Evolutionary conservation across 2,329 filamentous ascomycete species (phyloP).

Genomic region (Aureobasidium zeae): DNA sequence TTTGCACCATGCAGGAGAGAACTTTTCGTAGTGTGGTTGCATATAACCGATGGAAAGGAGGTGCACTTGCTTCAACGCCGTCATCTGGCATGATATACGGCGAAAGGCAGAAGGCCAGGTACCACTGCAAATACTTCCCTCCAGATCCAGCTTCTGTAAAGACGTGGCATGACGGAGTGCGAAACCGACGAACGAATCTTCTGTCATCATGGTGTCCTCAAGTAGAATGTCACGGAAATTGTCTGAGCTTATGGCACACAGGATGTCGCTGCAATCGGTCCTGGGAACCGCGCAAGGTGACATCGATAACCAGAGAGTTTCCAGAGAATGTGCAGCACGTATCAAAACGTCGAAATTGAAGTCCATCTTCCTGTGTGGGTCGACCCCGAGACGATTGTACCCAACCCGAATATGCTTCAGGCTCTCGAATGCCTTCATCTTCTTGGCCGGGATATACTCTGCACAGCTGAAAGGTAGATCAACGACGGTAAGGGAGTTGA

Average conservation of each 20-base stretch:
- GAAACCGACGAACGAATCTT: neutral
- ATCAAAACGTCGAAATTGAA: neutral
- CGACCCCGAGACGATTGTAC: neutral
- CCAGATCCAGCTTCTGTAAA: neutral
- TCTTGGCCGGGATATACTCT: neutral
- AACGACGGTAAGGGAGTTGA: neutral
- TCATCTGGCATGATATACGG: neutral
- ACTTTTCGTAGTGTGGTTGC: neutral
- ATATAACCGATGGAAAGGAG: neutral
- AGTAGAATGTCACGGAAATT: neutral
- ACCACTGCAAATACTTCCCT: neutral
- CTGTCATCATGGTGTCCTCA: neutral
- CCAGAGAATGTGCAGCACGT: neutral
- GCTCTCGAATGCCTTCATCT: neutral
- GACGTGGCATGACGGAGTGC: neutral
- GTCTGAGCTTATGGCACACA: neutral
- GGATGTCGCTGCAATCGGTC: neutral
- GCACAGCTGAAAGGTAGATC: neutral
- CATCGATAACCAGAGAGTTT: slow-evolving; percentile 1
- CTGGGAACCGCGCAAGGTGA: neutral
- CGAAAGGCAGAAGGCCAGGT: neutral
- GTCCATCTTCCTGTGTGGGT: neutral
- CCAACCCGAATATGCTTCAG: slow-evolving; percentile 5
- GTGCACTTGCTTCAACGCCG: neutral
- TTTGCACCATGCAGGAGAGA: neutral